Base-by-base conservation (phyloP, 2,329 filamentous ascomycete genomes). In the Trichoderma harzianum region DNA sequence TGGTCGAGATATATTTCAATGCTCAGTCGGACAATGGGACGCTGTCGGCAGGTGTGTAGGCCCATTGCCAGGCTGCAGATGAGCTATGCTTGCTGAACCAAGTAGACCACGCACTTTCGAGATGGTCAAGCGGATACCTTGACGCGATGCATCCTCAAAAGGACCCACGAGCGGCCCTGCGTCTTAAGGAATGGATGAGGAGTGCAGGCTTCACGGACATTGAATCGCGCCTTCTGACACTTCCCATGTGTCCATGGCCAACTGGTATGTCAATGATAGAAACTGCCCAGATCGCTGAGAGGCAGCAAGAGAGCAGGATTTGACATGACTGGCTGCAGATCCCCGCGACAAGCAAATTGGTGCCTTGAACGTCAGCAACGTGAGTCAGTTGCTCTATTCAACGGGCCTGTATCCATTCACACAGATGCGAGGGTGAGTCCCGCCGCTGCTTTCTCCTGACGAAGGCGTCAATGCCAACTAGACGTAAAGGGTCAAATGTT, bases 1-100 rank as follows among this genome's bases (percentile, higher is more conserved):
- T 97, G 87, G 88, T 93, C n/a, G 95, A 97, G 78, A 88, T 95
- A 76, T 94, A 97, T 78, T 91, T 91, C 80, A 93, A 94, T 74
- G 90, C 93, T 30, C 95, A 97, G 79, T 97, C 93, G 0, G 90
- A 95, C 76, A 97, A 93, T 76, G 94, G 94, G 6, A 90, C 89
- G n/a, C 83, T 96, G 76, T 90, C 89, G 12, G 86, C 90, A 65
- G 85, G 89, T 86, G 77, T 80, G 85, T 62, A 24, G 43, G 7
- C 11, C 4, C 30, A 4, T 57, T 12, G 21, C 10, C 21, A 34
- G 14, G 30, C 18, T 26, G 32, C 11, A 24, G 18, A 12, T 16
- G 26, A 24, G 11, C 5, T 53, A 7, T 11, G 70, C 12, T 61
- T 63, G 43, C 58, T 72, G 24, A 72, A 57, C n/a, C 14, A 21